A percentile compares a stretch with the other conserved stretches of the same genome.
Conservation (phyloP, 2,329 filamentous ascomycete species). For the Fusarium sublunatum region DNA sequence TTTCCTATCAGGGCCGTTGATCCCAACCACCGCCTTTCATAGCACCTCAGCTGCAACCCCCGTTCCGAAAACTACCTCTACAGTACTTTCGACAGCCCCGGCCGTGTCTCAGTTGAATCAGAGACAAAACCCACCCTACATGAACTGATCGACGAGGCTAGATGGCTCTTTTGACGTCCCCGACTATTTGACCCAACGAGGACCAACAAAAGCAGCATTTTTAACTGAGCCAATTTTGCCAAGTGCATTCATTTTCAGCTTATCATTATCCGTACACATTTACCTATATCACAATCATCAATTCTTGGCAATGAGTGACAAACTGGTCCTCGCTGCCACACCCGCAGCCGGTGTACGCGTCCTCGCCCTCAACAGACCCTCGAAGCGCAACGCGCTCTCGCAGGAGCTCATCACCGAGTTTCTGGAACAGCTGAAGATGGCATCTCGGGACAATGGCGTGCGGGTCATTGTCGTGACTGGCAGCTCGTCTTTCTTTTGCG, state of each 20-base stretch:
- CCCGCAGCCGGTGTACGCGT: constrained; percentile 56
- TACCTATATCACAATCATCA: neutral
- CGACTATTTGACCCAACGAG: constrained; percentile 34
- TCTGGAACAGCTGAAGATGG: constrained; percentile 45
- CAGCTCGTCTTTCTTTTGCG: constrained; percentile 52
- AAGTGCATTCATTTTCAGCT: constrained; percentile 4
- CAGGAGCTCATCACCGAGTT: constrained; percentile 61
- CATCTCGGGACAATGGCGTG: constrained; percentile 44
- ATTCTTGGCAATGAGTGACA: constrained; percentile 24
- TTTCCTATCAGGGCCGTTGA: constrained; percentile 16
- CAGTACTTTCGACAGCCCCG: neutral
- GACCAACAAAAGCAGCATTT: neutral
- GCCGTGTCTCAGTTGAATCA: constrained; percentile 43
- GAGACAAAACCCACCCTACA: constrained; percentile 17
- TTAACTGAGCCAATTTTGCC: constrained; percentile 11
- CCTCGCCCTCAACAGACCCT: constrained; percentile 64
- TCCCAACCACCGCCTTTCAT: constrained; percentile 36
- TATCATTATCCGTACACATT: neutral
- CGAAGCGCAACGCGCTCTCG: constrained; percentile 69
- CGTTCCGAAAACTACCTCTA: neutral
- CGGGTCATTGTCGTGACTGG: constrained; percentile 55
- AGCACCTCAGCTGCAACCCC: constrained; percentile 29
- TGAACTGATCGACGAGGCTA: constrained; percentile 29
- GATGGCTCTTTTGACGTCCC: constrained; percentile 27
- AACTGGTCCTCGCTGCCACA: constrained; percentile 43